These are phyloP conservation scores for Diphasiastrum complanatum DNA, from an alignment of 83 land plant species.

Conservation along the genomic window DNA sequence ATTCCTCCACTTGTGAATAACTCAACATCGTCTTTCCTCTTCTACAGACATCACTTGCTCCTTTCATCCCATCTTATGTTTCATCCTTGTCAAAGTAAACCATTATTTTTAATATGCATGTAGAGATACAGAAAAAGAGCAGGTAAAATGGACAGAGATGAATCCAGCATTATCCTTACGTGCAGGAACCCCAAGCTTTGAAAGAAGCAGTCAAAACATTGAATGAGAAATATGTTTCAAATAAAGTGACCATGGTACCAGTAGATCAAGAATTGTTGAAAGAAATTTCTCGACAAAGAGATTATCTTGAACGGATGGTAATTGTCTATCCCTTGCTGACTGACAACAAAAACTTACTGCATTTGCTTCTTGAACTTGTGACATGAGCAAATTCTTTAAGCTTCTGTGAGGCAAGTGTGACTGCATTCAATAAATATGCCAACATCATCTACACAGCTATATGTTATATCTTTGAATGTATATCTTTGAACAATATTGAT, in stretches of 20 bases:
- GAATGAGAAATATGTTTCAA: conserved; percentile 27
- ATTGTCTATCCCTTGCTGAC: background rate
- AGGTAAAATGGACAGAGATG: background rate
- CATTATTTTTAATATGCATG: background rate
- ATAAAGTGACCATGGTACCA: conserved; percentile 24
- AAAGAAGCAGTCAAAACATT: conserved; percentile 26
- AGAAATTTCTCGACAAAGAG: conserved; percentile 32
- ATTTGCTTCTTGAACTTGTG: no score
- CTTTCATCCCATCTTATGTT: no score
- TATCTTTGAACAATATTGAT: no score
- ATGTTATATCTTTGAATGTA: no score
- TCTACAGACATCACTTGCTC: no score
- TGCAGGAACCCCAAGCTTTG: conserved; percentile 21
- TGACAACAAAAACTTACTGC: background rate
- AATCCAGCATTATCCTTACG: background rate
- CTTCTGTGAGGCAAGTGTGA: no score
- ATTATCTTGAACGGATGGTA: conserved; percentile 34
- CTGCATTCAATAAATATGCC: no score
- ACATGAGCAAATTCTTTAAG: background rate
- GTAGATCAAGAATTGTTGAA: conserved; percentile 25
- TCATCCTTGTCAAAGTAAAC: no score
- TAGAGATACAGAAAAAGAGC: background rate
- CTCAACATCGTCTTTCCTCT: no score
- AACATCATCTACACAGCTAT: no score
- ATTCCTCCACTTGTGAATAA: no score